phyloP scores from a whole-genome alignment of 169 alveolate species.

The Plasmodium vivax region DNA sequence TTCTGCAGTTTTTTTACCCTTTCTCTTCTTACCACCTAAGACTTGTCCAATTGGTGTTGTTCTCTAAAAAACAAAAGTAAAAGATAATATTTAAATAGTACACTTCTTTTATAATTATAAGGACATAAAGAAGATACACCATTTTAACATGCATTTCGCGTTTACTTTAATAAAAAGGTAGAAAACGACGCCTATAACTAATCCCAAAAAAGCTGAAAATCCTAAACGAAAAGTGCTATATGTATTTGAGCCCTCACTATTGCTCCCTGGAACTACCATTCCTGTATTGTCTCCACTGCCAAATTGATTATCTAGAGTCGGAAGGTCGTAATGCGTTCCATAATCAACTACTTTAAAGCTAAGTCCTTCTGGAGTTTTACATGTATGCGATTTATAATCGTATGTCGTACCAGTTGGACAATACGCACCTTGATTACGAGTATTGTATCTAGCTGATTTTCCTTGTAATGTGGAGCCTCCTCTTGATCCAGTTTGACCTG shows the following conservation, averaged over 20 bases:
- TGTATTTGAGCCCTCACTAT: neutral
- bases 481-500: neutral
- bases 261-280: neutral
- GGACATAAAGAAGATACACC: neutral
- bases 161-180: neutral
- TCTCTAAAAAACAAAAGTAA: neutral
- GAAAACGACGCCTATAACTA: neutral
- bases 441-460: neutral
- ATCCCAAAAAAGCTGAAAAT: neutral
- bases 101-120: neutral
- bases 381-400: neutral
- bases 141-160: neutral
- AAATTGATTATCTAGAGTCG: neutral
- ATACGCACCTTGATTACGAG: neutral
- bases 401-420: neutral
- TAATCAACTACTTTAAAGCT: neutral
- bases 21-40: neutral
- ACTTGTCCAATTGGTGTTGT: neutral
- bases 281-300: neutral
- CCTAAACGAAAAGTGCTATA: neutral
- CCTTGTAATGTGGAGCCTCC: neutral
- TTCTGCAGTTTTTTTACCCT: neutral
- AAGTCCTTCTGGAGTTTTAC: neutral
- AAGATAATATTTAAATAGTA: neutral
- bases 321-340: neutral